phyloP scores from a whole-genome alignment of 106 monocot species.

The Apostasia ramifera region DNA sequence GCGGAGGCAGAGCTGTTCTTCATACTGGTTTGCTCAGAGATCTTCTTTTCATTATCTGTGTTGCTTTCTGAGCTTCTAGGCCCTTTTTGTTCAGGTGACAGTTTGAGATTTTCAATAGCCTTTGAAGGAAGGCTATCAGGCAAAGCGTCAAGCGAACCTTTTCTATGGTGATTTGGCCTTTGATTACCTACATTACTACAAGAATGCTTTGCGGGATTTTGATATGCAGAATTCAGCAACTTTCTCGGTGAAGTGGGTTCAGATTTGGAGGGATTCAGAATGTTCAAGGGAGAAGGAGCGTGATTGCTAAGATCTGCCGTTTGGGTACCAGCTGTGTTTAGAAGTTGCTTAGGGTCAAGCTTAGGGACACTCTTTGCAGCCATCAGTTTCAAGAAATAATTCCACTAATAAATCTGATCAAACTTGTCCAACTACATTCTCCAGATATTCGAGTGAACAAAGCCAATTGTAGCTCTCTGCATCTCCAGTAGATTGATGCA shows the following conservation, averaged over 20 bases:
- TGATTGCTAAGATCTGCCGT: background rate
- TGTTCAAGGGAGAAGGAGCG: slow-evolving; percentile 6
- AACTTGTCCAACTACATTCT: background rate
- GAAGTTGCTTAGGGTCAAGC: slow-evolving; percentile 1
- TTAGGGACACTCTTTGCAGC: slow-evolving; percentile 15
- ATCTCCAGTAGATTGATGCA: background rate
- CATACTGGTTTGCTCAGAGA: slow-evolving; percentile 15
- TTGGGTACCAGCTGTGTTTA: slow-evolving; percentile 9
- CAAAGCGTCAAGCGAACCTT: slow-evolving; percentile 7
- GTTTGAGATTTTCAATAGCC: slow-evolving; percentile 4
- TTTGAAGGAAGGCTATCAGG: slow-evolving; percentile 12
- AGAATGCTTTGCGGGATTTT: slow-evolving; percentile 1
- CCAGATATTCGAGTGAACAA: background rate
- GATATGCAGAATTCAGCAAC: background rate
- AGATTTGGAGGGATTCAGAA: slow-evolving; percentile 14
- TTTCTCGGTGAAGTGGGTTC: slow-evolving; percentile 7
- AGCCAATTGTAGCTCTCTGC: background rate
- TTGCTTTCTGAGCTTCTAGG: slow-evolving; percentile 2
- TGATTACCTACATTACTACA: background rate
- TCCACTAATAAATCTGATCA: background rate
- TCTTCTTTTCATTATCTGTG: slow-evolving; percentile 19
- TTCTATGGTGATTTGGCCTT: slow-evolving; percentile 7
- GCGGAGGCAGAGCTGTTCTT: slow-evolving; percentile 23
- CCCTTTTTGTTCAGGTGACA: slow-evolving; percentile 4
- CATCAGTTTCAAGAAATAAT: slow-evolving; percentile 9